Percentiles rank a stretch among this genome's conserved stretches.
Conservation (phyloP, 2,329 filamentous ascomycete species). For the Phyllosticta capitalensis region DNA sequence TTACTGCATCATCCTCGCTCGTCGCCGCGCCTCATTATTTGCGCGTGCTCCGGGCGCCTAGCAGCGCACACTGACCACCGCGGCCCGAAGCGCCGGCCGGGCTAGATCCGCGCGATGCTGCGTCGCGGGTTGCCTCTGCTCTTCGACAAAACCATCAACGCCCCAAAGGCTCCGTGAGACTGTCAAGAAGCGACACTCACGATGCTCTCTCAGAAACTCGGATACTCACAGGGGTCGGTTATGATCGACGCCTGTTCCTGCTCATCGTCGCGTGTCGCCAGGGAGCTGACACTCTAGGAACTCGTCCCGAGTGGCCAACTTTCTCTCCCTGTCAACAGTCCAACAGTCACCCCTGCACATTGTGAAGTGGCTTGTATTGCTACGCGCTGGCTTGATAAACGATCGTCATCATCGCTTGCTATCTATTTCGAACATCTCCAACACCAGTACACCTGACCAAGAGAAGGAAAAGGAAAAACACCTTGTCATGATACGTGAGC, state of each 20-base stretch:
- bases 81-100: background rate
- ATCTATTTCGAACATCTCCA: background rate
- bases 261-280: background rate
- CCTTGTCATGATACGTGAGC: background rate
- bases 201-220: background rate
- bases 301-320: background rate
- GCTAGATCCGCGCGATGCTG: background rate
- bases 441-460: background rate
- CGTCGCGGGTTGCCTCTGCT: background rate
- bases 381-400: background rate
- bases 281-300: background rate
- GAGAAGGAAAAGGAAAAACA: background rate
- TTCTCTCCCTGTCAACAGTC: background rate
- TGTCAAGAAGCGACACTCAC: background rate
- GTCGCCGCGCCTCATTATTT: background rate
- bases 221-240: background rate
- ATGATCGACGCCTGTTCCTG: background rate
- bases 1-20: background rate
- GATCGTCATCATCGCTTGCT: background rate
- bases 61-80: background rate
- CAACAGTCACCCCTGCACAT: background rate
- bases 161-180: background rate
- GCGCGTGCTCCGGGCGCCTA: background rate
- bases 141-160: background rate
- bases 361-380: background rate